Conservation (phyloP, 2,329 filamentous ascomycete species). For the Colletotrichum sp. region DNA sequence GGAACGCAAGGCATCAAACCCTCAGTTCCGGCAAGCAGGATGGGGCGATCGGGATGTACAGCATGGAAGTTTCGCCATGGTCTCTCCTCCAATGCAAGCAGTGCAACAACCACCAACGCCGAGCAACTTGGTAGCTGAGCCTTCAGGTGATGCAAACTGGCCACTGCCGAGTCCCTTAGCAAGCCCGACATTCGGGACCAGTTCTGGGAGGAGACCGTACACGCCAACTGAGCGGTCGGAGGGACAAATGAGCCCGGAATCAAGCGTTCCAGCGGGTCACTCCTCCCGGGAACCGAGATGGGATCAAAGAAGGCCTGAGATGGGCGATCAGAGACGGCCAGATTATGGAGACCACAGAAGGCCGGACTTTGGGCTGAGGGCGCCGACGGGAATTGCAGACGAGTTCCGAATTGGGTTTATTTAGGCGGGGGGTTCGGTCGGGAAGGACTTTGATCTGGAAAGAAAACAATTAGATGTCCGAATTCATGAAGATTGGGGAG, state of each 20-base stretch:
- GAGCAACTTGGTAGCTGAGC: neutral
- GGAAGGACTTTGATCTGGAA: neutral
- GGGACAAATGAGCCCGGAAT: neutral
- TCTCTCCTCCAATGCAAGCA: slow-evolving; percentile 10
- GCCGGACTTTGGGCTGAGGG: slow-evolving; percentile 20
- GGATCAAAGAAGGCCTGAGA: neutral
- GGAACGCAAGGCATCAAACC: slow-evolving; percentile 15
- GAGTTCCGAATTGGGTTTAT: slow-evolving; percentile 23
- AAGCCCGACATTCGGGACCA: slow-evolving; percentile 13
- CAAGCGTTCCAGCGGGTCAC: neutral
- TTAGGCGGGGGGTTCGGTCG: neutral
- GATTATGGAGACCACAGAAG: neutral
- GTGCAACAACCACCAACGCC: slow-evolving; percentile 1
- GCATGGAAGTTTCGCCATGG: slow-evolving; percentile 6
- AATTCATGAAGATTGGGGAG: neutral
- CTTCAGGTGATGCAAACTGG: slow-evolving; percentile 11
- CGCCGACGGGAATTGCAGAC: slow-evolving; percentile 22
- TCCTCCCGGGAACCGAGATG: neutral
- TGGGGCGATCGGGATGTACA: slow-evolving; percentile 10
- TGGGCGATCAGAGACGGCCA: neutral
- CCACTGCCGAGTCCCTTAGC: slow-evolving; percentile 16
- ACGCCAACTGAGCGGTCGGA: slow-evolving; percentile 8
- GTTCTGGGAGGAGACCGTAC: neutral
- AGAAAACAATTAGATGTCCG: neutral
- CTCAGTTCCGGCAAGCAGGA: neutral